Conservation (phyloP, 371 early-diverging fungal species). For the Mucor lusitanicus region DNA sequence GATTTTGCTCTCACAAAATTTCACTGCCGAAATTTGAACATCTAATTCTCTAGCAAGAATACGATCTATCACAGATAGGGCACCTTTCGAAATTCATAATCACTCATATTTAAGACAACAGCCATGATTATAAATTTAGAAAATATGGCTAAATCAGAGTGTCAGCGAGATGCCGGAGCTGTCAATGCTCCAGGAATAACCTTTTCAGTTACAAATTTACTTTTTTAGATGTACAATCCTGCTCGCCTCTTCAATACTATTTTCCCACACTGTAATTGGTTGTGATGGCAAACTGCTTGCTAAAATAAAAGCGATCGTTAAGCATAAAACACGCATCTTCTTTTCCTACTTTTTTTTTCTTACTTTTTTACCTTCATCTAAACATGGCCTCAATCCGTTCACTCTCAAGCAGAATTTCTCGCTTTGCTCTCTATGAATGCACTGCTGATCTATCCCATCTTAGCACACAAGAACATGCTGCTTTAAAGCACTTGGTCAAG, state of each 20-base stretch:
- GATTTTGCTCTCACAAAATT: neutral
- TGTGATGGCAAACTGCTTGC: too few species aligned
- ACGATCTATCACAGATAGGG: neutral
- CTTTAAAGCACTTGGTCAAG: constrained; percentile 67
- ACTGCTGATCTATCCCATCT: constrained; percentile 64
- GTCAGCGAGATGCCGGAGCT: neutral
- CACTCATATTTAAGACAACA: too few species aligned
- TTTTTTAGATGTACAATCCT: neutral
- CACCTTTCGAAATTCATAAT: neutral
- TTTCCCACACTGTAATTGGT: neutral
- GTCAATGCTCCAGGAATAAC: neutral
- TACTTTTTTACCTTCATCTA: neutral
- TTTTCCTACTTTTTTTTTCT: neutral
- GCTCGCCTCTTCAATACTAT: neutral
- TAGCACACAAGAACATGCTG: constrained; percentile 60
- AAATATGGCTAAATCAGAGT: neutral
- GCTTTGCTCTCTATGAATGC: constrained; percentile 59
- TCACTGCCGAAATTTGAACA: neutral
- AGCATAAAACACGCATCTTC: neutral
- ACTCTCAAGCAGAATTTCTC: constrained; percentile 38
- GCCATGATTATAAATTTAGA: neutral
- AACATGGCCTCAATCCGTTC: constrained; percentile 35
- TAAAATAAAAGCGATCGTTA: neutral
- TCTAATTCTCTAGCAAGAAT: neutral
- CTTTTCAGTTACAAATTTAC: constrained; percentile 1